phyloP scores from a whole-genome alignment of 208 protist genomes.

The Wallacemonas sp. region DNA sequence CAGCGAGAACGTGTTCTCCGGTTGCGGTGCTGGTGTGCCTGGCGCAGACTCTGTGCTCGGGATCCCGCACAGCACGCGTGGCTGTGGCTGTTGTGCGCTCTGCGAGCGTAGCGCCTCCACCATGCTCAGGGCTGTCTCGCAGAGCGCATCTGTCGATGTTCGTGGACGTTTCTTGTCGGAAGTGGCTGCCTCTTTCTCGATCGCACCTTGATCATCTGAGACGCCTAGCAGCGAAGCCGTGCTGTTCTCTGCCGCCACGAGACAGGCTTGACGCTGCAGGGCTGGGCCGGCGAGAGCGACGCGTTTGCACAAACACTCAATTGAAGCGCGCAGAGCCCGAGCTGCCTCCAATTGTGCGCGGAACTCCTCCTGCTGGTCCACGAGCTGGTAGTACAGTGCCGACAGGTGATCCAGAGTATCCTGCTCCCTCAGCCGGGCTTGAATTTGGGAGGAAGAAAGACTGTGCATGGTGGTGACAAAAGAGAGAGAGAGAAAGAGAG shows the following conservation, averaged over 20 bases:
- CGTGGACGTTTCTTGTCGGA: background rate
- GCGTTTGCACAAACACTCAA: background rate
- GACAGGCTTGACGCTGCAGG: background rate
- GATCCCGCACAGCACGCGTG: too few relatives aligned
- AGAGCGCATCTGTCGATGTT: slow-evolving; percentile 1
- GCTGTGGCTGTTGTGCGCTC: background rate
- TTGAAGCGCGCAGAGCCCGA: background rate
- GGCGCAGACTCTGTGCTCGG: background rate
- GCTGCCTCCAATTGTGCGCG: slow-evolving; percentile 1
- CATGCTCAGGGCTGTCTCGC: background rate
- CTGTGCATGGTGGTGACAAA: too few relatives aligned
- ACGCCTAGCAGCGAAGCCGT: too few relatives aligned
- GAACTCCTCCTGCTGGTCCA: slow-evolving; percentile 6
- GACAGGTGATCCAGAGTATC: background rate
- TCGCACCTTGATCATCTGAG: background rate
- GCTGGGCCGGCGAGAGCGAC: background rate
- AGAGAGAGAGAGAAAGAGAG: too few relatives aligned
- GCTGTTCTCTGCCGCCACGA: too few relatives aligned
- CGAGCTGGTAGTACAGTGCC: background rate
- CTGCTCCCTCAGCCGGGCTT: slow-evolving; percentile 1
- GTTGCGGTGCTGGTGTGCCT: too few relatives aligned
- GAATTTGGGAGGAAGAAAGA: background rate
- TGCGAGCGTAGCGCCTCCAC: background rate
- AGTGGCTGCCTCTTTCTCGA: background rate
- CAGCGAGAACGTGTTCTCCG: too few relatives aligned